Conservation (phyloP, 2,329 filamentous ascomycete genomes). For the Exophiala dermatitidis region DNA sequence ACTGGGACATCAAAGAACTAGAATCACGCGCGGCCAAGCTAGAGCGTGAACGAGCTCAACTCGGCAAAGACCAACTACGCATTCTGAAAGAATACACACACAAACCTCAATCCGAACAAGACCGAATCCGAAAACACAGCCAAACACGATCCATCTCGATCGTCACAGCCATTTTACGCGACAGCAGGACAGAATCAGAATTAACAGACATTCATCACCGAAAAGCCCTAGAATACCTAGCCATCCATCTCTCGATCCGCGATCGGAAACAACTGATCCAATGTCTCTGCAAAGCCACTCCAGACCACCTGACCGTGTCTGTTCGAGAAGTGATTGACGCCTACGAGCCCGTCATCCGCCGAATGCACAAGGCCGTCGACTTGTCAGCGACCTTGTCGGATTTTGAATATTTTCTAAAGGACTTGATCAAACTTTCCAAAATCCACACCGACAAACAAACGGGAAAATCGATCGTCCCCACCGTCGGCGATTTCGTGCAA, state of each 20-base stretch:
- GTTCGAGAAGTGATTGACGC: constrained; percentile 58
- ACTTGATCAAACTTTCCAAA: constrained; percentile 56
- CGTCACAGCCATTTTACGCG: constrained; percentile 56
- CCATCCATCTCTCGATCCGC: constrained; percentile 61
- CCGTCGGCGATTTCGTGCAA: constrained; percentile 64
- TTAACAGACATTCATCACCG: constrained; percentile 56
- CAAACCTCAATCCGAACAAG: constrained; percentile 49
- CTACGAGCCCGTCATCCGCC: constrained; percentile 67
- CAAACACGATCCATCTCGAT: constrained; percentile 52
- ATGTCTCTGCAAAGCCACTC: constrained; percentile 59
- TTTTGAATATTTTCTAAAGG: constrained; percentile 60
- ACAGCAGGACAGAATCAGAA: constrained; percentile 28
- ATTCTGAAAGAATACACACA: constrained; percentile 55
- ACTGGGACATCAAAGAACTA: constrained; percentile 66
- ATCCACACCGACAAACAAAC: constrained; percentile 30
- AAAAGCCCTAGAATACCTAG: constrained; percentile 62
- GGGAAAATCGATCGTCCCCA: constrained; percentile 40
- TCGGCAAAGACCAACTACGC: constrained; percentile 54
- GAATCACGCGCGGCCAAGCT: constrained; percentile 58
- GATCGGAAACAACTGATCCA: constrained; percentile 66
- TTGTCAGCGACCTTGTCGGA: constrained; percentile 62
- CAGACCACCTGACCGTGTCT: constrained; percentile 64
- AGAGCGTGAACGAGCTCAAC: constrained; percentile 54
- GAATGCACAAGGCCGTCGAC: constrained; percentile 64
- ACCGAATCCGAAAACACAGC: constrained; percentile 53